Base-by-base conservation (phyloP, 192 early-diverging fungal genomes). In the Entomortierella beljakovae region DNA sequence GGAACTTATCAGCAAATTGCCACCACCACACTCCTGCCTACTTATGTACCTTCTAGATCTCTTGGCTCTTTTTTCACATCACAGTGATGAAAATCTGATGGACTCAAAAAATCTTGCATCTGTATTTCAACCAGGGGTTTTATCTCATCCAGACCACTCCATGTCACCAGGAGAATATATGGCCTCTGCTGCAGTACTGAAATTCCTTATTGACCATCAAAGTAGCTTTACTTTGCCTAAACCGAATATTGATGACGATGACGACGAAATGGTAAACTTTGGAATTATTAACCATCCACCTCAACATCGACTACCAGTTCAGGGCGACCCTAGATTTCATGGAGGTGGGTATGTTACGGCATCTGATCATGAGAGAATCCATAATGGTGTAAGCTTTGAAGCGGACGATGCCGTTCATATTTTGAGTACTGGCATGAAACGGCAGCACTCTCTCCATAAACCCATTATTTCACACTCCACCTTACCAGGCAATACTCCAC, bases 121-220 rank as follows among this genome's bases (percentile, higher is more conserved):
- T 4, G 90, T 94, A 20, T 86, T 94, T 68, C 88, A 90, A 60
- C 92, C 92, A 2, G 90, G 92, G n/a, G 71, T 94, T 42, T 73
- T 94, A 15, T 89, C 89, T 6, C 93, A 94, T 48, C 92, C 92
- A 13, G 83, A 84, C 34, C 91, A 94, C 54, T 84, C 89, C 49
- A 85, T 90, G 64, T 82, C 87, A 3, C 92, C 91, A 43, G 88
- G 90, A 23, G 88, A 94, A 59, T 94, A 94, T 74, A 89, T 88
- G 49, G 87, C 88, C n/a, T 90, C 92, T 11, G 90, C 92, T 59
- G 81, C 87, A 25, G 92, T 94, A 25, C 70, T 94, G 5, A 92
- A 91, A 65, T 94, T 94, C 58, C 75, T 94, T 6, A 94, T 94
- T 37, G 88, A 89, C 66, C 74, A 83, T 48, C 88, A 89, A 59